Conservation (phyloP, 176 grass and related monocot genomes). For the Thalia dealbata region DNA sequence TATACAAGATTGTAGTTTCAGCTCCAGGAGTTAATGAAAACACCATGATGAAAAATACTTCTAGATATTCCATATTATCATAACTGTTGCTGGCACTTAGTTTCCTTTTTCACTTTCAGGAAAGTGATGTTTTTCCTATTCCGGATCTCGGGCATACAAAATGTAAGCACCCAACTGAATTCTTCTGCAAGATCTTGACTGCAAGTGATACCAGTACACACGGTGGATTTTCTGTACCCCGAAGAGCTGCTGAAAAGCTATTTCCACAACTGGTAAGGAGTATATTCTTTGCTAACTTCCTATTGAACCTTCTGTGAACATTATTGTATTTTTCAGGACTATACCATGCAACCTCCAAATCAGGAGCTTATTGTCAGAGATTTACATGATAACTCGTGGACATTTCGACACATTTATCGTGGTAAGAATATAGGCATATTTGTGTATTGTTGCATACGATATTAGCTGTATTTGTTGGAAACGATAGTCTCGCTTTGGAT, state of each 20-base stretch:
- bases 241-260: constrained; percentile 83
- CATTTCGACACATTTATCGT: constrained; percentile 99
- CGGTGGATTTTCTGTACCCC: constrained; percentile 94
- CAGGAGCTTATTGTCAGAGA: constrained; percentile 92
- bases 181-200: constrained; percentile 93
- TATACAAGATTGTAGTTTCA: background rate
- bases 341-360: constrained; percentile 87
- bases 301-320: constrained; percentile 10
- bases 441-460: background rate
- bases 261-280: constrained; percentile 80
- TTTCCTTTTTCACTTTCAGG: constrained; percentile 35
- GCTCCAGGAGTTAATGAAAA: background rate
- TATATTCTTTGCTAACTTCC: background rate
- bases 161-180: constrained; percentile 83
- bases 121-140: constrained; percentile 82
- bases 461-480: constrained; percentile 2
- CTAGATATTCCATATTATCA: background rate
- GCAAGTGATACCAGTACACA: constrained; percentile 93
- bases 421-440: constrained; percentile 41
- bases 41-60: background rate
- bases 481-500: background rate
- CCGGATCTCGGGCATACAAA: constrained; percentile 65
- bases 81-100: background rate
- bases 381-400: constrained; percentile 94
- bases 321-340: constrained; percentile 51